Base-by-base conservation (phyloP, 805 yeast genomes). In the Zygosaccharomyces siamensis region DNA sequence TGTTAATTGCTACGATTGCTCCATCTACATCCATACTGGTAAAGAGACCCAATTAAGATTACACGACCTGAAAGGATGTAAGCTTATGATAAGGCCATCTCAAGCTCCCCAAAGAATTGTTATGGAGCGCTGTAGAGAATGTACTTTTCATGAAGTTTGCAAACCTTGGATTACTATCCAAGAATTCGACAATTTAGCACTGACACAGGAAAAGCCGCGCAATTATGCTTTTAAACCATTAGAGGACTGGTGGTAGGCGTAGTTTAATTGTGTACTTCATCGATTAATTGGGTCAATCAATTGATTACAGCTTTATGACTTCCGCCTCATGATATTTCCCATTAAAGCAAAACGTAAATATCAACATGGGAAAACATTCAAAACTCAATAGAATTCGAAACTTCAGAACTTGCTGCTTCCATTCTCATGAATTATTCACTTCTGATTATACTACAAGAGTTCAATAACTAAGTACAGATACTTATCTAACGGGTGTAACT, bases 31-130 rank as follows among this genome's bases (percentile, higher is more conserved):
- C 7, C 42, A 37, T 6, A n/a, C 57, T 6, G 58, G 59, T 1
- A 33, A 37, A 3, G 24, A 53, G 3, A 52, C 54, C 27, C 70
- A 66, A 47, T 18, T 66, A 14, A 52, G 70, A 28, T 45, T 64
- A 4, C 62, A 55, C 45, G 53, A 50, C 16, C 30, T 64, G 31
- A 3, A 40, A 2, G 48, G 56, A 21, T 66, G 68, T 49, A 55
- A 50, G 37, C 41, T 66, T 18, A 35, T 43, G 21, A 47, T 65
- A n/a, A 21, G 30, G 4, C 42, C 53, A 30, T 18, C 45, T 7
- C 21, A 30, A 8, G 32, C 39, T 11, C 45, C 39, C 16, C 68
- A 64, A 45, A 53, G 50, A 7, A 55, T 66, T 4, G 47, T 63
- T 3, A 47, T 66, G 8, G 70, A 66, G 42, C 47, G 57, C 45